A percentile compares a stretch with the other conserved stretches of the same genome.
phyloP scores from a whole-genome alignment of 2,329 filamentous ascomycete species.

The Thermothelomyces thermophilus region DNA sequence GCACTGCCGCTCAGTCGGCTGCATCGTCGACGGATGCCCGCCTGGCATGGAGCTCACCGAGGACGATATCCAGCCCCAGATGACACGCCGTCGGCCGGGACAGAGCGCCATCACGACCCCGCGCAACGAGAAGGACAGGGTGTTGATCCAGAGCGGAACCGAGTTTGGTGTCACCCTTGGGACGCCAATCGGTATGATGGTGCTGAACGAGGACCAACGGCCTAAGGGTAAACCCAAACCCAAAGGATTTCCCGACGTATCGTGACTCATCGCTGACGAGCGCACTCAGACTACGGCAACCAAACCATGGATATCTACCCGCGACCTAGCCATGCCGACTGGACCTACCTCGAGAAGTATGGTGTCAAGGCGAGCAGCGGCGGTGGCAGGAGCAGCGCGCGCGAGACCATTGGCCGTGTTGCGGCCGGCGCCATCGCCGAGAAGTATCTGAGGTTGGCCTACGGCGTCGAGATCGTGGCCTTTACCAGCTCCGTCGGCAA shows the following conservation, averaged over 20 bases:
- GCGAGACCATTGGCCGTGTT: conserved; percentile 90
- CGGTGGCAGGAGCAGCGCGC: conserved; percentile 82
- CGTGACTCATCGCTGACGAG: background rate
- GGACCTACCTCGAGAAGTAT: conserved; percentile 96
- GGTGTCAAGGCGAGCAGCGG: conserved; percentile 87
- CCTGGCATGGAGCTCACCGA: conserved; percentile 82
- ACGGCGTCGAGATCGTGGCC: conserved; percentile 85
- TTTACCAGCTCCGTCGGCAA: conserved; percentile 82
- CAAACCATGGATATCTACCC: conserved; percentile 89
- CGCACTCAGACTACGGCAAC: conserved; percentile 67
- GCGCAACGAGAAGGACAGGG: conserved; percentile 83
- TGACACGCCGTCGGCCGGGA: conserved; percentile 82
- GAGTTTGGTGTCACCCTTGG: conserved; percentile 87
- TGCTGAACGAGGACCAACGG: conserved; percentile 87
- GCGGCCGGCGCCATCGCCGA: conserved; percentile 89
- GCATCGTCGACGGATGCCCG: conserved; percentile 88
- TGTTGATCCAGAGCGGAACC: conserved; percentile 87
- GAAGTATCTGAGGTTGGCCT: conserved; percentile 75
- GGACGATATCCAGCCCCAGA: conserved; percentile 85
- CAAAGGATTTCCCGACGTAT: background rate
- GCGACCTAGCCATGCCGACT: conserved; percentile 88
- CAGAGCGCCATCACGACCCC: conserved; percentile 88
- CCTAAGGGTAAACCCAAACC: conserved; percentile 47
- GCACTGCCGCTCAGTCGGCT: conserved; percentile 87
- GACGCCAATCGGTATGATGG: conserved; percentile 80